These are phyloP conservation scores for Ananas comosus DNA, from an alignment of 176 grass and related monocot species.

Conservation along the genomic window DNA sequence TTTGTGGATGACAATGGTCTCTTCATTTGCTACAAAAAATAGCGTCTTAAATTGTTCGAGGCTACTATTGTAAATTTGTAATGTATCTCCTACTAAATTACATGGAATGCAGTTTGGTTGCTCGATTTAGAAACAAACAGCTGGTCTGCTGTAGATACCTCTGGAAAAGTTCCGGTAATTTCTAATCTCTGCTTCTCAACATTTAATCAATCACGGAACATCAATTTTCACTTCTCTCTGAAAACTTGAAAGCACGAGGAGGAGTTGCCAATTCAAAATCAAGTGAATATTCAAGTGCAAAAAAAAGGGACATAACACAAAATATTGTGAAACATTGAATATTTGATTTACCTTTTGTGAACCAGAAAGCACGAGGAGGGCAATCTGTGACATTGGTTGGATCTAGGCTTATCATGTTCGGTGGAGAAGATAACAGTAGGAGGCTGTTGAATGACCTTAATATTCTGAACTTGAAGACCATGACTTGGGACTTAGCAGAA, in stretches of 20 bases:
- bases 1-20: not conserved
- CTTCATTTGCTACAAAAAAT: not conserved
- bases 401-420: constrained; percentile 76
- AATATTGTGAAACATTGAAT: too few relatives aligned
- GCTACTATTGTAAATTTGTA: not conserved
- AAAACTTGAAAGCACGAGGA: too few relatives aligned
- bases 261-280: too few relatives aligned
- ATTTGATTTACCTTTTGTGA: too few relatives aligned
- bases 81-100: constrained; percentile 5
- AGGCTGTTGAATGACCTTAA: constrained; percentile 77
- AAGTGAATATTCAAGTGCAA: too few relatives aligned
- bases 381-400: constrained; percentile 70
- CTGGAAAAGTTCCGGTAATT: constrained; percentile 80
- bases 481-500: constrained; percentile 77
- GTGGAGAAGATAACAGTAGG: constrained; percentile 81
- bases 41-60: too few relatives aligned
- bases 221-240: too few relatives aligned
- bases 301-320: too few relatives aligned
- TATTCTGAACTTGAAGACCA: constrained; percentile 88
- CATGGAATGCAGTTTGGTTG: constrained; percentile 67
- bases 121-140: constrained; percentile 59
- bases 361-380: constrained; percentile 61
- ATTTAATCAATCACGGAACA: not conserved
- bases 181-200: constrained; percentile 11
- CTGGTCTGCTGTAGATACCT: constrained; percentile 58